phyloP scores from a whole-genome alignment of 257 asterid species.

The Plantago major region DNA sequence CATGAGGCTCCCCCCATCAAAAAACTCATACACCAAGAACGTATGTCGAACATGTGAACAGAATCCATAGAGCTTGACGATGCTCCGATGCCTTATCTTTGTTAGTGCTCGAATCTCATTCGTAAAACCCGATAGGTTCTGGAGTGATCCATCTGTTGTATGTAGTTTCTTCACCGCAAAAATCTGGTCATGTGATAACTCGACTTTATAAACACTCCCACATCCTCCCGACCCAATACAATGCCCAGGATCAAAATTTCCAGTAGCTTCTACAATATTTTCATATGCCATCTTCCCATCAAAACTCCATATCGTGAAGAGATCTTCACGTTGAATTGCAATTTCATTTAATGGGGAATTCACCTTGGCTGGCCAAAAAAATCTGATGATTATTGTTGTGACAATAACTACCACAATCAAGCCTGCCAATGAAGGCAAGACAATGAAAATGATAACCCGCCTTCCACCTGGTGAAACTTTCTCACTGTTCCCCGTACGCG shows the following conservation, averaged over 20 bases:
- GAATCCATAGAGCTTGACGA: slow-evolving; percentile 32
- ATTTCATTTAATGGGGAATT: too few relatives aligned
- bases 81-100: slow-evolving; percentile 25
- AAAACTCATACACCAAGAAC: slow-evolving; percentile 28
- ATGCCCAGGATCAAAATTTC: slow-evolving; percentile 16
- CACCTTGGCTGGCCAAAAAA: too few relatives aligned
- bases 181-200: slow-evolving; percentile 22
- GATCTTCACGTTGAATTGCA: background rate
- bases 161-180: too few relatives aligned
- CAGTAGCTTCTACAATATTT: slow-evolving; percentile 29
- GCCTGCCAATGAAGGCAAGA: slow-evolving; percentile 8
- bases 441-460: background rate
- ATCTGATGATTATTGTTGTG: too few relatives aligned
- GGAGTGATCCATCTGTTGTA: too few relatives aligned
- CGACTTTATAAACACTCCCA: slow-evolving; percentile 31
- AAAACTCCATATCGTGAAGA: slow-evolving; percentile 20
- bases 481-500: background rate
- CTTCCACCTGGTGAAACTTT: background rate
- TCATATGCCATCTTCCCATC: slow-evolving; percentile 23
- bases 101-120: too few relatives aligned
- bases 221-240: slow-evolving; percentile 33
- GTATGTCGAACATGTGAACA: slow-evolving; percentile 24
- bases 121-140: too few relatives aligned
- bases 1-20: slow-evolving; percentile 27
- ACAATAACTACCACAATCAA: too few relatives aligned